A percentile compares a stretch with the other conserved stretches of the same genome.
Evolutionary conservation across 1,139 yeast genomes (phyloP).

Genomic region (Pichia sp.): DNA sequence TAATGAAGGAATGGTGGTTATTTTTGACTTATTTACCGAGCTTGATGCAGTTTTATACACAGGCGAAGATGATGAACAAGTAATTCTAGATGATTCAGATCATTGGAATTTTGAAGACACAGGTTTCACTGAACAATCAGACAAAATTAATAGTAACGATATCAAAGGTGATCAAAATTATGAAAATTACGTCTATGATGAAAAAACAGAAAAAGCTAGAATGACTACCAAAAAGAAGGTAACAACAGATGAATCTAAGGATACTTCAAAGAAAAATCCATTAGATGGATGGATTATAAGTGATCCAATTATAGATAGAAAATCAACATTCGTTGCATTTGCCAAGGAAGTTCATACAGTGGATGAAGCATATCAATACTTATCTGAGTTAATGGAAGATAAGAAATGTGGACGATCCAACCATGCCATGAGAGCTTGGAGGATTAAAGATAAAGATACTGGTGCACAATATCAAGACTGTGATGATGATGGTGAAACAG

Average conservation of each 20-base stretch:
- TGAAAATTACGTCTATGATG: slow-evolving; percentile 26
- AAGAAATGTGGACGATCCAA: slow-evolving; percentile 60
- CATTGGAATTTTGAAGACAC: slow-evolving; percentile 19
- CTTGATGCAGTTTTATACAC: slow-evolving; percentile 45
- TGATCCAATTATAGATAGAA: slow-evolving; percentile 74
- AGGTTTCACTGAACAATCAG: not conserved
- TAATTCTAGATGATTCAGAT: slow-evolving; percentile 21
- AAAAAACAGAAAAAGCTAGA: slow-evolving; percentile 23
- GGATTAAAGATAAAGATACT: slow-evolving; percentile 48
- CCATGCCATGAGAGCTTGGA: slow-evolving; percentile 84
- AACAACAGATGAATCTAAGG: slow-evolving; percentile 1
- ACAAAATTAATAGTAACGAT: not conserved
- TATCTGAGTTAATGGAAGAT: slow-evolving; percentile 54
- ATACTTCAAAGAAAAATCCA: slow-evolving; percentile 33
- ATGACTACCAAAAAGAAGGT: slow-evolving; percentile 12
- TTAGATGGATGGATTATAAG: slow-evolving; percentile 69
- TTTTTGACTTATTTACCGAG: slow-evolving; percentile 73
- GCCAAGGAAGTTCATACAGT: slow-evolving; percentile 57
- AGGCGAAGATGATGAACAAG: slow-evolving; percentile 35
- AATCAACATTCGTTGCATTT: slow-evolving; percentile 79
- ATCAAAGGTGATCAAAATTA: slow-evolving; percentile 14
- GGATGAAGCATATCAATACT: slow-evolving; percentile 52
- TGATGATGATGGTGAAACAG: slow-evolving; percentile 97
- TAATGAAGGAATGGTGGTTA: slow-evolving; percentile 58
- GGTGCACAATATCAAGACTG: slow-evolving; percentile 69